Conservation (phyloP, 768 basidiomycete species). For the Thelephora aurantiotincta region DNA sequence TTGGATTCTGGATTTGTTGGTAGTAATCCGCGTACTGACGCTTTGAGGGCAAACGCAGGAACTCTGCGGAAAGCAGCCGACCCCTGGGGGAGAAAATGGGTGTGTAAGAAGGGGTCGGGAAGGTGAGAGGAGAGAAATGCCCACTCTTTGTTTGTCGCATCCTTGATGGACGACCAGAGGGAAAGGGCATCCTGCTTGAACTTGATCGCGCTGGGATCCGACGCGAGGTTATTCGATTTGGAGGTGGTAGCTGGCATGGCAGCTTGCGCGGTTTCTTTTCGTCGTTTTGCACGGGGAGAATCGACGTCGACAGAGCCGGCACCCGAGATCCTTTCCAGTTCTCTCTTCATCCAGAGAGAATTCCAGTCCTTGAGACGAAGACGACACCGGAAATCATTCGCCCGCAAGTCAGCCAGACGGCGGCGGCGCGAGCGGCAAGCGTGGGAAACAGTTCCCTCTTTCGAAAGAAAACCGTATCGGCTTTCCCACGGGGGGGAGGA, state of each 20-base stretch:
- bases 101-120: conserved; percentile 15
- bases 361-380: not conserved
- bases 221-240: conserved; percentile 23
- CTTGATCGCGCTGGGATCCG: conserved; percentile 13
- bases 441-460: not conserved
- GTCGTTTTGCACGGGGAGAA: conserved; percentile 35
- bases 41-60: conserved; percentile 57
- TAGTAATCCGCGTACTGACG: conserved; percentile 83
- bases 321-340: conserved; percentile 24
- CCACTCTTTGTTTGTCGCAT: conserved; percentile 81
- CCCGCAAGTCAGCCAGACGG: conserved; percentile 1
- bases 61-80: conserved; percentile 45
- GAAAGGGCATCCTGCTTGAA: conserved; percentile 56
- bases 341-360: conserved; percentile 33
- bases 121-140: conserved; percentile 31
- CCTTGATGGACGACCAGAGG: conserved; percentile 68
- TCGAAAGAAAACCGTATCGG: not conserved
- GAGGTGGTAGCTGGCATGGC: conserved; percentile 6
- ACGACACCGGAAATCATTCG: not conserved
- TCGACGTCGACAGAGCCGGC: conserved; percentile 26
- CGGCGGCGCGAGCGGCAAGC: not conserved
- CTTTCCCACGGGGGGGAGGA: not conserved
- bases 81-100: conserved; percentile 30
- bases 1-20: conserved; percentile 59
- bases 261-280: conserved; percentile 25